Evolutionary conservation across 2,329 filamentous ascomycete species (phyloP), one percentile per base, ranked within the genome.

Genomic region (Teratosphaeria gauchensis): DNA sequence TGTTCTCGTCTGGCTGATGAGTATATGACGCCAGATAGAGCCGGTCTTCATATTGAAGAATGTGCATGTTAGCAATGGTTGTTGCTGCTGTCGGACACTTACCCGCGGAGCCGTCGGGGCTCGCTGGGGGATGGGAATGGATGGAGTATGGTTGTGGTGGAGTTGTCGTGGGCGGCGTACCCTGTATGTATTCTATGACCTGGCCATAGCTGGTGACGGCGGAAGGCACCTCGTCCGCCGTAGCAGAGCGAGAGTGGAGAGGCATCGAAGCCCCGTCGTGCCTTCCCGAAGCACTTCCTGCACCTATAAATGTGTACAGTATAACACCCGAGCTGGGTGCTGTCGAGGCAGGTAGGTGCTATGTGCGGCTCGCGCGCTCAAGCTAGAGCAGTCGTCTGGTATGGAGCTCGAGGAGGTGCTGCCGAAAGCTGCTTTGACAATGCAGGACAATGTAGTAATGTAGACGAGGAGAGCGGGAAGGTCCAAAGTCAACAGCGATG

Each of bases 141-240:
- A 51, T 52, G 31, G 28, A 57, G 42, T 35, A 57, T 14, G 14
- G 32, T 21, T 21, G 33, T 14, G 16, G 28, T 54, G 14, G 56
- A n/a, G 30, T 28, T 32, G 24, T 57, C 12, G 46, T 51, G 54
- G 58, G 35, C 31, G 33, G 59, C 84, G 69, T 81, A 95, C 91
- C 89, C 79, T 91, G 89, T 69, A 96, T 95, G 76, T 96, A 96
- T 79, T 96, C 92, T 72, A 96, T 92, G 68, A 96, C 85, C 78
- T 95, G 90, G 63, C 90, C 91, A 77, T 89, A 84, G 75, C 85
- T 88, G 73, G 70, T 77, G 58, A 69, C 61, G 59, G 68, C 31
- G 28, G 54, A 65, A 59, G 69, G 62, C 61, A 69, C 63, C 62
- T 71, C 66, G 55, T 65, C 64, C 35, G 62, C 62, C 65, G 59